Percentiles rank a stretch among this genome's conserved stretches.
Conservation (phyloP, 2,329 filamentous ascomycete species). For the Cladobotryum mycophilum region DNA sequence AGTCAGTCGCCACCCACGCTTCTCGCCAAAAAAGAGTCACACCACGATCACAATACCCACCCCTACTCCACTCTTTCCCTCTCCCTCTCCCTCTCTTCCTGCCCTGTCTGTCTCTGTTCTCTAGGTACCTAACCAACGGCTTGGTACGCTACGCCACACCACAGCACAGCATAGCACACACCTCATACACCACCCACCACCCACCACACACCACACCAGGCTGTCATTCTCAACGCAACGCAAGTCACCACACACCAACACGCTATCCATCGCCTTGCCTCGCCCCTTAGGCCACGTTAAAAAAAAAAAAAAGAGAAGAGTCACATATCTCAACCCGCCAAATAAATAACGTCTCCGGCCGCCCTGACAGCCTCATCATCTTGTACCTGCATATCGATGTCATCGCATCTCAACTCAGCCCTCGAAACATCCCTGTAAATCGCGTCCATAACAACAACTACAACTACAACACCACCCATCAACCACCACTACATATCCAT, state of each 20-base stretch:
- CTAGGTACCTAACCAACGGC: background rate
- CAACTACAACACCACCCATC: slow-evolving; percentile 10
- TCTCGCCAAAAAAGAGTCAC: slow-evolving; percentile 30
- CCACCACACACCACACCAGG: background rate
- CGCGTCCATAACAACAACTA: slow-evolving; percentile 9
- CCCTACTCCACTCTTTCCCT: background rate
- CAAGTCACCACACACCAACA: background rate
- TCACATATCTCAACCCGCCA: slow-evolving; percentile 23
- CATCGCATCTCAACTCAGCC: slow-evolving; percentile 6
- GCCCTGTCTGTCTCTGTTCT: no score
- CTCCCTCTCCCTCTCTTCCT: no score
- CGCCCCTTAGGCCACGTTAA: slow-evolving; percentile 29
- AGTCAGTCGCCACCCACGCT: slow-evolving; percentile 30
- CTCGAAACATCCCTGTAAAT: slow-evolving; percentile 6
- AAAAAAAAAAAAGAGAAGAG: slow-evolving; percentile 14
- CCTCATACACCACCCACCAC: no score
- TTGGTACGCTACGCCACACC: slow-evolving; percentile 13
- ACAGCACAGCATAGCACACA: no score
- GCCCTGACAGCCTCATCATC: slow-evolving; percentile 19
- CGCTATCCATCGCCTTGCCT: slow-evolving; percentile 17
- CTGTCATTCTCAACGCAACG: slow-evolving; percentile 17
- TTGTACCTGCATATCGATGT: slow-evolving; percentile 25
- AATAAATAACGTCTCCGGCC: slow-evolving; percentile 24
- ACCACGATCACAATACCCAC: slow-evolving; percentile 21
- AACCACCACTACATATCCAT: slow-evolving; percentile 1